Conservation (phyloP, 768 basidiomycete species). For the Psilocybe azurescens region DNA sequence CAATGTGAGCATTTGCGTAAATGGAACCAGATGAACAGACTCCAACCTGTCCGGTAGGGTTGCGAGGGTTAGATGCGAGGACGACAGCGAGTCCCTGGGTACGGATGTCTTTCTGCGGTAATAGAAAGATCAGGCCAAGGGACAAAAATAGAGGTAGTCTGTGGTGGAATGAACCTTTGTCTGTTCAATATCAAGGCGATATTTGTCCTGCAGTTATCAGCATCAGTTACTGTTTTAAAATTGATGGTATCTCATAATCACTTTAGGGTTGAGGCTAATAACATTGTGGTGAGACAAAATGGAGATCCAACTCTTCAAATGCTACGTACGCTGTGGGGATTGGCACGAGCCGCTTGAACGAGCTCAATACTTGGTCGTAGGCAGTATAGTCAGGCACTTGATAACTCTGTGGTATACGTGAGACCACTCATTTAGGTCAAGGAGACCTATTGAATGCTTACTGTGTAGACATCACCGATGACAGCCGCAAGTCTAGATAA, state of each 20-base stretch:
- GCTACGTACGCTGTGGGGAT: slow-evolving; percentile 83
- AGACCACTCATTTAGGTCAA: slow-evolving; percentile 7
- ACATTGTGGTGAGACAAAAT: background rate
- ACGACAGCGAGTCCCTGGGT: slow-evolving; percentile 87
- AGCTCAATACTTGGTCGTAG: slow-evolving; percentile 82
- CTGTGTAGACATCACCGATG: slow-evolving; percentile 87
- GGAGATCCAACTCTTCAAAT: slow-evolving; percentile 1
- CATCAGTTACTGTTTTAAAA: background rate
- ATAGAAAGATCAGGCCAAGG: background rate
- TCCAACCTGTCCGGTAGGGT: slow-evolving; percentile 90
- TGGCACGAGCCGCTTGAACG: slow-evolving; percentile 89
- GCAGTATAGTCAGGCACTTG: slow-evolving; percentile 94
- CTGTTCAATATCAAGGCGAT: slow-evolving; percentile 79
- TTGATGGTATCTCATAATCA: slow-evolving; percentile 9
- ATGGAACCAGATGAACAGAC: background rate
- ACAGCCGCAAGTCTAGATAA: slow-evolving; percentile 92
- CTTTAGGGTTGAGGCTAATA: slow-evolving; percentile 38
- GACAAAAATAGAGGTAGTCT: background rate
- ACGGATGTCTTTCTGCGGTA: slow-evolving; percentile 70
- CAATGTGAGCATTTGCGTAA: background rate
- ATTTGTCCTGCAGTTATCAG: slow-evolving; percentile 52
- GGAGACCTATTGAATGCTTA: slow-evolving; percentile 32
- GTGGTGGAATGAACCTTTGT: slow-evolving; percentile 55
- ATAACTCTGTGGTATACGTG: slow-evolving; percentile 60
- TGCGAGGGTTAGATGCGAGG: slow-evolving; percentile 93